Evolutionary conservation across 1,139 yeast genomes (phyloP), one percentile per base, ranked within the genome.

Genomic region (Candida dubliniensis): DNA sequence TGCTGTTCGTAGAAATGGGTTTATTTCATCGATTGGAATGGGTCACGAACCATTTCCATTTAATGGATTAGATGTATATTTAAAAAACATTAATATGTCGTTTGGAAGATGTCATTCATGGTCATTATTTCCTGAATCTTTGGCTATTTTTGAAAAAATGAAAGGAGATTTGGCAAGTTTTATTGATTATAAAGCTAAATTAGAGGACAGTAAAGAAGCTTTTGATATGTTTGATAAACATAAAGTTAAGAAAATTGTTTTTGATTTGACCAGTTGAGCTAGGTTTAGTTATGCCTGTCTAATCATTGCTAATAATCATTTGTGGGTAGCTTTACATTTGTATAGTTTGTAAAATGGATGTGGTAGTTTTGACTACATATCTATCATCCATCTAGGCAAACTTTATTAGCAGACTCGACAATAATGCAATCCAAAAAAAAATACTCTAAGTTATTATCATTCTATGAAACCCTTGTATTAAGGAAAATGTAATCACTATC

Each of bases 81-180:
- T 74, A 55, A 82, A 81, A 56, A 79, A 81, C 49, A 63, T 81
- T 44, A 77, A 79, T 14, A 56, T 81, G 37, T 81, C 82, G 35
- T 82, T 82, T 60, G 87, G 87, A 2, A 63, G 87, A 53, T 82
- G 87, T 57, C 86, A 83, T 43, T 81, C 80, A 1, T 74, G 82
- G 69, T 69, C 84, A 1, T 65, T 80, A 41, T 81, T 79, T 55
- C 71, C 67, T 2, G 84, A 80, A 43, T 73, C 85, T 0, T 64
- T 81, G 36, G 68, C 66, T 35, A 63, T 78, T 0, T 79, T 82
- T 56, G 74, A 74, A 40, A 49, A 53, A 35, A 58, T 78, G 44
- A 74, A 78, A 44, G 59, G 56, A 23, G 70, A 73, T 43, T 77
- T 82, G 49, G 66, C 58, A 9, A 67, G 62, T 15, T 79, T 81